Percentiles rank a stretch among this genome's conserved stretches.
These are phyloP conservation scores for Chloranthus sessilifolius DNA, from an alignment of 164 flowering plant species.

Conservation along the genomic window DNA sequence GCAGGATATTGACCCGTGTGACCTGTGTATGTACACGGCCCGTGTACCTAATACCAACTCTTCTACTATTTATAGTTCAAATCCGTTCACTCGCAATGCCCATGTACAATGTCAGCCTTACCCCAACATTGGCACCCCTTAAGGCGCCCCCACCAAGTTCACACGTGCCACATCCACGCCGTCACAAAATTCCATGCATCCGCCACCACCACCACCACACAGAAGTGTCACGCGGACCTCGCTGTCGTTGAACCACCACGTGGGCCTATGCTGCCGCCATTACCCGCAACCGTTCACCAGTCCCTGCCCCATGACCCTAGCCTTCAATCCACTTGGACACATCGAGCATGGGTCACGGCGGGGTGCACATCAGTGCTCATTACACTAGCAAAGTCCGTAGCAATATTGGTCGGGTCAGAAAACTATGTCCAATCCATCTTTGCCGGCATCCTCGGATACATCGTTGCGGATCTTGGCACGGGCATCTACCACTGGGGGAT, in stretches of 20 bases:
- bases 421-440: conserved; percentile 44
- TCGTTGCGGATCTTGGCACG: conserved; percentile 74
- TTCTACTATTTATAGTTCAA: background rate
- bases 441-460: conserved; percentile 56
- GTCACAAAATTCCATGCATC: conserved; percentile 7
- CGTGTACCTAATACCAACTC: no score
- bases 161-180: conserved; percentile 5
- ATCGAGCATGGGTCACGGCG: conserved; percentile 72
- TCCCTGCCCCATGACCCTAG: conserved; percentile 26
- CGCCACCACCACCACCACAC: conserved; percentile 18
- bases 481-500: conserved; percentile 93
- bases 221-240: background rate
- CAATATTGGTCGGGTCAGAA: conserved; percentile 20
- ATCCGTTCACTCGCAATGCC: background rate
- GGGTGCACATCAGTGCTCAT: conserved; percentile 61
- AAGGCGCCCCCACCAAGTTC: conserved; percentile 10
- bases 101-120: conserved; percentile 36
- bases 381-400: conserved; percentile 42
- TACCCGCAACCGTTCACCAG: background rate
- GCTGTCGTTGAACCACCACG: conserved; percentile 4
- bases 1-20: no score
- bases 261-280: conserved; percentile 2
- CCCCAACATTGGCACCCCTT: conserved; percentile 26
- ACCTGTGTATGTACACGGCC: no score
- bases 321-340: conserved; percentile 67